A percentile compares a stretch with the other conserved stretches of the same genome.
phyloP scores from a whole-genome alignment of 768 basidiomycete species.

The Lentinula lateritia region DNA sequence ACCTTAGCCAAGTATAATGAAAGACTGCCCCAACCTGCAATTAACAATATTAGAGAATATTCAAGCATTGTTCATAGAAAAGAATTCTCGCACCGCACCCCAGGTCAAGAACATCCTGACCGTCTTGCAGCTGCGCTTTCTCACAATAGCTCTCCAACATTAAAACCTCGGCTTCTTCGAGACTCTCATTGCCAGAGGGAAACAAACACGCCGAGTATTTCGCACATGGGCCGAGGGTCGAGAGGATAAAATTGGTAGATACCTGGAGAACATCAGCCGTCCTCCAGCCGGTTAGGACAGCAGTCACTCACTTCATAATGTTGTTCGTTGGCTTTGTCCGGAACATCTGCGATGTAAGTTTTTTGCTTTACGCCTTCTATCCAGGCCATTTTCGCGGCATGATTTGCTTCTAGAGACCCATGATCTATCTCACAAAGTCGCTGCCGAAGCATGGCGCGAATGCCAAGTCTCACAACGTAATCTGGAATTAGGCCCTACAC shows the following conservation, averaged over 20 bases:
- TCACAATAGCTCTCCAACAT: slow-evolving; percentile 66
- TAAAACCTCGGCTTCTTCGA: slow-evolving; percentile 58
- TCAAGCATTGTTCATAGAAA: neutral
- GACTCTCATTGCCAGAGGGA: slow-evolving; percentile 50
- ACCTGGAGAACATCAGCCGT: slow-evolving; percentile 28
- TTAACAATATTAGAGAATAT: neutral
- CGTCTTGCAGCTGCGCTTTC: slow-evolving; percentile 58
- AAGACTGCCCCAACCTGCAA: slow-evolving; percentile 64
- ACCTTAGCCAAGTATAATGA: slow-evolving; percentile 62
- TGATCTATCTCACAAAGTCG: slow-evolving; percentile 56
- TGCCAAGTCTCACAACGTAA: slow-evolving; percentile 40
- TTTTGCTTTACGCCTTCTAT: slow-evolving; percentile 46
- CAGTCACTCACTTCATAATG: slow-evolving; percentile 55
- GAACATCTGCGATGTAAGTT: slow-evolving; percentile 50
- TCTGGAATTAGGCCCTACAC: slow-evolving; percentile 63
- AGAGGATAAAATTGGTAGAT: slow-evolving; percentile 55
- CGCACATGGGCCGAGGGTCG: slow-evolving; percentile 58
- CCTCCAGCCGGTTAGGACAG: neutral
- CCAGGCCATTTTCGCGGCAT: slow-evolving; percentile 63
- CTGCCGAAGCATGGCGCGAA: slow-evolving; percentile 44
- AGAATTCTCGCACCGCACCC: slow-evolving; percentile 47
- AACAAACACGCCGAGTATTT: slow-evolving; percentile 68
- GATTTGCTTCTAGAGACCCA: slow-evolving; percentile 54
- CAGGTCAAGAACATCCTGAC: slow-evolving; percentile 58
- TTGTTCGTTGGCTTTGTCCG: slow-evolving; percentile 71